A percentile compares a stretch with the other conserved stretches of the same genome.
Evolutionary conservation across 345 rosid genomes (phyloP).

Genomic region (Clarkia xantiana): DNA sequence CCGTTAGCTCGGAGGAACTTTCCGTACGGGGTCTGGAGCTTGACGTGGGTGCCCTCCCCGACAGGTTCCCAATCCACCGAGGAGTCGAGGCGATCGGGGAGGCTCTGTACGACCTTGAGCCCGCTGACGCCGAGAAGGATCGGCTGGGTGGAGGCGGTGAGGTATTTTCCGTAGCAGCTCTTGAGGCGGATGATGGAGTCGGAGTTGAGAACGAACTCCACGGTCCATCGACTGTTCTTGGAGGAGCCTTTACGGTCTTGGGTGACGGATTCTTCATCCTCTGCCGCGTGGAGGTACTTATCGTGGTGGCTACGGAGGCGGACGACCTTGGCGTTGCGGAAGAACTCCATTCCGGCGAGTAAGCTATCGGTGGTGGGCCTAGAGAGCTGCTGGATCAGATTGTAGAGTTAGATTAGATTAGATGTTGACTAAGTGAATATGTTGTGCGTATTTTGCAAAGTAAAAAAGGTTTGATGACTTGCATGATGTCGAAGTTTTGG

Average conservation of each 20-base stretch:
- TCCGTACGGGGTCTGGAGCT: conserved; percentile 49
- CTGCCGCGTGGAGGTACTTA: conserved; percentile 60
- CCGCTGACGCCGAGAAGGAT: conserved; percentile 70
- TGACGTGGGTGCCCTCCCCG: conserved; percentile 34
- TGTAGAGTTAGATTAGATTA: not conserved
- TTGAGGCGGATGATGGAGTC: conserved; percentile 43
- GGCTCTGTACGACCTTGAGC: conserved; percentile 49
- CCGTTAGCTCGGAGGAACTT: conserved; percentile 66
- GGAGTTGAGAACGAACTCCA: conserved; percentile 43
- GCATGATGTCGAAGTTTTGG: too few relatives aligned
- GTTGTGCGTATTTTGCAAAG: too few relatives aligned
- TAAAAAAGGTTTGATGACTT: too few relatives aligned
- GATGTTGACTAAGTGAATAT: too few relatives aligned
- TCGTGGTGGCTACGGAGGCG: conserved; percentile 65
- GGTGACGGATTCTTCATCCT: conserved; percentile 52
- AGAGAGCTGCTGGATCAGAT: not conserved
- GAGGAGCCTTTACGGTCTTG: conserved; percentile 54
- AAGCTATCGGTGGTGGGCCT: not conserved
- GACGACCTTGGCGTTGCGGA: conserved; percentile 55
- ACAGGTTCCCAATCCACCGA: conserved; percentile 71
- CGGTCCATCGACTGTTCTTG: conserved; percentile 51
- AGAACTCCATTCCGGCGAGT: conserved; percentile 51
- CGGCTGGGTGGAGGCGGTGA: conserved; percentile 71
- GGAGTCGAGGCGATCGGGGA: conserved; percentile 34
- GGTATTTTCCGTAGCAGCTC: conserved; percentile 54